phyloP scores from a whole-genome alignment of 31 red algal genomes.

The Bonnemaisonia californica region DNA sequence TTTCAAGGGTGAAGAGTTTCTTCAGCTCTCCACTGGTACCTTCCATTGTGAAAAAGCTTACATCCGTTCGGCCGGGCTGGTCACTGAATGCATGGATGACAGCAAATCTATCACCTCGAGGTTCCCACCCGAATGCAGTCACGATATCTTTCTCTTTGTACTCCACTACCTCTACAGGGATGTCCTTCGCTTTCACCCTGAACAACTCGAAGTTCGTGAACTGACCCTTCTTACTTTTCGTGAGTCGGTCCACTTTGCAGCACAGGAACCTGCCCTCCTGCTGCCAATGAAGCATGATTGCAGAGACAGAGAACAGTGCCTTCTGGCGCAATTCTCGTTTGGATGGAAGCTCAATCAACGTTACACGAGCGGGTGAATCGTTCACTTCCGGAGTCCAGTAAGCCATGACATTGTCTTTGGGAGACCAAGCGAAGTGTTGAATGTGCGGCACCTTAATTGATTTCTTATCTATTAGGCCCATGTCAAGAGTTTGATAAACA shows the following conservation, averaged over 20 bases:
- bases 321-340: conserved; percentile 92
- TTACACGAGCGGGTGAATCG: conserved; percentile 90
- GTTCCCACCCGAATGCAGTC: conserved; percentile 88
- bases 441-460: conserved; percentile 84
- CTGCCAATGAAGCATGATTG: conserved; percentile 93
- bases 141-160: conserved; percentile 88
- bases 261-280: conserved; percentile 90
- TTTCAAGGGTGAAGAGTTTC: conserved; percentile 81
- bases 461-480: conserved; percentile 94
- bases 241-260: conserved; percentile 88
- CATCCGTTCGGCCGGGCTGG: conserved; percentile 54
- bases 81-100: conserved; percentile 79
- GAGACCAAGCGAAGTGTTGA: conserved; percentile 90
- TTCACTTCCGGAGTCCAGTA: conserved; percentile 96
- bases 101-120: conserved; percentile 84
- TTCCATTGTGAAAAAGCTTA: conserved; percentile 87
- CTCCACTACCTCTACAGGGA: conserved; percentile 92
- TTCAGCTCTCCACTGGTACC: conserved; percentile 64
- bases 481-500: conserved; percentile 84
- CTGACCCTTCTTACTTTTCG: conserved; percentile 90
- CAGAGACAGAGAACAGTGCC: conserved; percentile 91
- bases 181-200: conserved; percentile 79
- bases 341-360: conserved; percentile 91
- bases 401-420: conserved; percentile 84
- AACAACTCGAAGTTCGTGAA: conserved; percentile 97